These are phyloP conservation scores for Zalaria obscura DNA, from an alignment of 2,329 filamentous ascomycete genomes.

Conservation along the genomic window DNA sequence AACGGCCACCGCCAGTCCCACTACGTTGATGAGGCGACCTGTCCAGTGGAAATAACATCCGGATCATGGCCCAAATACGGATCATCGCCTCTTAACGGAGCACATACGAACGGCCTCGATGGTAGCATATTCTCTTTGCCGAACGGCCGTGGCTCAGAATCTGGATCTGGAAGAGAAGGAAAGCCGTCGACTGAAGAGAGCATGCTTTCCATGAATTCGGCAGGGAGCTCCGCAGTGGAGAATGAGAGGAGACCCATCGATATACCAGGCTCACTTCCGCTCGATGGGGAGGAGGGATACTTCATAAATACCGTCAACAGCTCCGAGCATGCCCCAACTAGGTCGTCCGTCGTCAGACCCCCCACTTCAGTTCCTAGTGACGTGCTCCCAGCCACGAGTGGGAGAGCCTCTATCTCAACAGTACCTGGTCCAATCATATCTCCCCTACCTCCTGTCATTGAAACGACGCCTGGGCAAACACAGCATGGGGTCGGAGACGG, in stretches of 20 bases:
- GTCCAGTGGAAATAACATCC: constrained; percentile 10
- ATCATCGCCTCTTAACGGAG: constrained; percentile 8
- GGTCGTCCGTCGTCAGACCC: too few relatives aligned
- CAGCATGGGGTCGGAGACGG: constrained; percentile 3
- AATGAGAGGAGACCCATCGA: constrained; percentile 15
- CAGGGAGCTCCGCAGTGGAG: constrained; percentile 12
- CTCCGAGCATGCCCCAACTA: background rate
- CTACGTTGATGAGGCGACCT: constrained; percentile 4
- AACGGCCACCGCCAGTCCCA: constrained; percentile 2
- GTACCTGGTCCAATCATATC: too few relatives aligned
- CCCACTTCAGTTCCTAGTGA: constrained; percentile 19
- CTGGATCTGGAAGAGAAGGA: constrained; percentile 20
- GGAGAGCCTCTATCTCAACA: too few relatives aligned
- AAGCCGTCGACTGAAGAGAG: constrained; percentile 2
- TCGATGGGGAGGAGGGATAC: constrained; percentile 27
- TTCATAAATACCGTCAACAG: constrained; percentile 14
- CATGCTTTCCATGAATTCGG: constrained; percentile 10
- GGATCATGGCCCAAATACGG: constrained; percentile 12
- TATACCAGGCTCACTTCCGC: background rate
- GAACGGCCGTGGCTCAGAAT: constrained; percentile 38
- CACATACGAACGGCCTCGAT: constrained; percentile 17
- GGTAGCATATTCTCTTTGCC: constrained; percentile 43
- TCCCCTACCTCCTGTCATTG: too few relatives aligned
- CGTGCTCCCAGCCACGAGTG: too few relatives aligned
- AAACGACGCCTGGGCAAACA: too few relatives aligned